These are phyloP conservation scores for Clonostachys solani DNA, from an alignment of 2,329 filamentous ascomycete genomes.

Conservation along the genomic window DNA sequence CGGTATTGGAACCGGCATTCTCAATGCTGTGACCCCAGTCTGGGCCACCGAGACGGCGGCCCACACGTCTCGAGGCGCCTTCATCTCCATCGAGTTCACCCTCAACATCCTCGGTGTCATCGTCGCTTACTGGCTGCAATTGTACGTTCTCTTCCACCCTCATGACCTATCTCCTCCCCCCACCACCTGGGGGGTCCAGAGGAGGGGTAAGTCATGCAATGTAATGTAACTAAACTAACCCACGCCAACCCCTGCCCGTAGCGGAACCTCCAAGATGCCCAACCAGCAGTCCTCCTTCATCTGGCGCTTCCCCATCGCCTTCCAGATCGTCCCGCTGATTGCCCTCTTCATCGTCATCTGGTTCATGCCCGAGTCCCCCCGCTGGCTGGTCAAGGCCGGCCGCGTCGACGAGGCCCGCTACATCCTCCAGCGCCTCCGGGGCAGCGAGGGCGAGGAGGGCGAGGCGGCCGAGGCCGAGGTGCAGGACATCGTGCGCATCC, in stretches of 20 bases:
- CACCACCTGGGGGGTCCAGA: neutral
- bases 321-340: conserved; percentile 63
- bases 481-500: conserved; percentile 62
- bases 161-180: neutral
- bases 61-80: conserved; percentile 63
- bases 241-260: conserved; percentile 1
- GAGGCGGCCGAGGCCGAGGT: conserved; percentile 58
- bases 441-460: conserved; percentile 46
- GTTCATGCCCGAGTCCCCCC: conserved; percentile 67
- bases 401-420: conserved; percentile 64
- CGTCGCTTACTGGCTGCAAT: conserved; percentile 53
- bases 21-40: conserved; percentile 68
- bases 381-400: conserved; percentile 63
- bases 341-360: conserved; percentile 51
- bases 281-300: conserved; percentile 52
- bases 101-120: conserved; percentile 70
- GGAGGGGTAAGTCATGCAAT: neutral
- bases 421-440: conserved; percentile 60
- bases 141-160: conserved; percentile 16
- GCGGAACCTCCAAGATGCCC: conserved; percentile 56
- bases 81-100: conserved; percentile 69
- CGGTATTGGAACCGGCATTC: conserved; percentile 63
- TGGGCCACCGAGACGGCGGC: conserved; percentile 69
- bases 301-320: conserved; percentile 67
- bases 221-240: no score